Evolutionary conservation across 139 green algal species (phyloP).

Genomic region (Microglena sp.): DNA sequence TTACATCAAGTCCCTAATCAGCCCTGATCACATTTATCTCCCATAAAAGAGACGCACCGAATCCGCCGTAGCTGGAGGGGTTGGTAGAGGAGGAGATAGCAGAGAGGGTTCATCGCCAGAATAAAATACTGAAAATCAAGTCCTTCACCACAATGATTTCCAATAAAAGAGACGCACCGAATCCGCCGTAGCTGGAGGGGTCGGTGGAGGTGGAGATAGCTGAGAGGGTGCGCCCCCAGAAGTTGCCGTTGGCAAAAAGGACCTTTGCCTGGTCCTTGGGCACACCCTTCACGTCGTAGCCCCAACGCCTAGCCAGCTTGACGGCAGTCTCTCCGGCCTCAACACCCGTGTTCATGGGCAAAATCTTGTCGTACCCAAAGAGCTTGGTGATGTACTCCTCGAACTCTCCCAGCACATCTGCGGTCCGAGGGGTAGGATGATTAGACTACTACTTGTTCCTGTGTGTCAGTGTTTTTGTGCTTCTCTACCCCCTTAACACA

Average conservation of each 20-base stretch:
- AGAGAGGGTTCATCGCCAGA: slow-evolving; percentile 88
- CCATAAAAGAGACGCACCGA: too few species aligned
- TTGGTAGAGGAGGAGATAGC: slow-evolving; percentile 84
- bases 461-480: neutral
- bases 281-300: slow-evolving; percentile 93
- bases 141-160: too few species aligned
- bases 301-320: slow-evolving; percentile 92
- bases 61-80: slow-evolving; percentile 42
- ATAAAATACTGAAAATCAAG: too few species aligned
- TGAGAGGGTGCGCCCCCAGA: slow-evolving; percentile 89
- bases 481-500: slow-evolving; percentile 64
- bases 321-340: slow-evolving; percentile 93
- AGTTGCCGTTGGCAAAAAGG: slow-evolving; percentile 89
- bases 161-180: too few species aligned
- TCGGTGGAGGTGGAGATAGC: slow-evolving; percentile 84
- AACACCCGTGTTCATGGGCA: slow-evolving; percentile 97
- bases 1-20: too few species aligned
- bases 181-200: slow-evolving; percentile 42
- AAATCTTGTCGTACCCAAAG: slow-evolving; percentile 90
- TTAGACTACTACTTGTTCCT: neutral
- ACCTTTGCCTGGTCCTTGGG: slow-evolving; percentile 80
- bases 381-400: slow-evolving; percentile 86
- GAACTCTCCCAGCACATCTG: slow-evolving; percentile 85
- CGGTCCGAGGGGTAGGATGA: neutral
- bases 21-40: too few species aligned